Evolutionary conservation across 805 yeast species (phyloP).

Genomic region (Starmerella asiatica): DNA sequence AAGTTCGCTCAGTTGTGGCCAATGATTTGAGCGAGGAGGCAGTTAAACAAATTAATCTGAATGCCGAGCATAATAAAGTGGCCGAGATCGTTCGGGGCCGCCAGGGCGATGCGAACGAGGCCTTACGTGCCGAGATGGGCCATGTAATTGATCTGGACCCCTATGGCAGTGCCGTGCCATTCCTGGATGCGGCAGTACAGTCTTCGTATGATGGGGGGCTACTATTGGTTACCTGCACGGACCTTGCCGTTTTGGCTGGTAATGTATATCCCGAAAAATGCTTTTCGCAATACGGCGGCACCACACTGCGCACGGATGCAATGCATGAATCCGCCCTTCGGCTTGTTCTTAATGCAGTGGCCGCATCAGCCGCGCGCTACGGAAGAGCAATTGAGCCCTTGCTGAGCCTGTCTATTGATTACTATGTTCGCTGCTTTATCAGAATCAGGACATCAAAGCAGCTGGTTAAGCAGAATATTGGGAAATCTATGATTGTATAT

Average conservation of each 20-base stretch:
- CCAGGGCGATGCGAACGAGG: constrained; percentile 81
- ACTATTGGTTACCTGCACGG: constrained; percentile 87
- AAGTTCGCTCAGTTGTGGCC: constrained; percentile 61
- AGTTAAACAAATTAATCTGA: constrained; percentile 62
- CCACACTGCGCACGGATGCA: constrained; percentile 69
- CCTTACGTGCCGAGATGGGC: constrained; percentile 49
- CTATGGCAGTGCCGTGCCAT: constrained; percentile 94
- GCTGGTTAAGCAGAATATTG: constrained; percentile 64
- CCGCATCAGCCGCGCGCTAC: constrained; percentile 77
- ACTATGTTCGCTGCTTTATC: constrained; percentile 77
- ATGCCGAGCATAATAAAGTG: constrained; percentile 54
- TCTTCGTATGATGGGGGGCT: constrained; percentile 73
- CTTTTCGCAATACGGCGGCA: constrained; percentile 88
- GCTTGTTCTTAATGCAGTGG: constrained; percentile 62
- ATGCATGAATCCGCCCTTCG: constrained; percentile 90
- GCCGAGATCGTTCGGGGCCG: constrained; percentile 46
- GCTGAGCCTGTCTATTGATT: constrained; percentile 75
- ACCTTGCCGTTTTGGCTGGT: constrained; percentile 89
- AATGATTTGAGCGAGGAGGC: constrained; percentile 83
- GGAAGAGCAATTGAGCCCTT: constrained; percentile 80
- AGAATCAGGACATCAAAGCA: constrained; percentile 66
- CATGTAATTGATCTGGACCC: constrained; percentile 94
- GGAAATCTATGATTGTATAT: constrained; percentile 63
- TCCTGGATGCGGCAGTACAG: constrained; percentile 82
- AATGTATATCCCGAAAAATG: constrained; percentile 95